Base-by-base conservation (phyloP, 768 basidiomycete species). In the Collybia mongolica region DNA sequence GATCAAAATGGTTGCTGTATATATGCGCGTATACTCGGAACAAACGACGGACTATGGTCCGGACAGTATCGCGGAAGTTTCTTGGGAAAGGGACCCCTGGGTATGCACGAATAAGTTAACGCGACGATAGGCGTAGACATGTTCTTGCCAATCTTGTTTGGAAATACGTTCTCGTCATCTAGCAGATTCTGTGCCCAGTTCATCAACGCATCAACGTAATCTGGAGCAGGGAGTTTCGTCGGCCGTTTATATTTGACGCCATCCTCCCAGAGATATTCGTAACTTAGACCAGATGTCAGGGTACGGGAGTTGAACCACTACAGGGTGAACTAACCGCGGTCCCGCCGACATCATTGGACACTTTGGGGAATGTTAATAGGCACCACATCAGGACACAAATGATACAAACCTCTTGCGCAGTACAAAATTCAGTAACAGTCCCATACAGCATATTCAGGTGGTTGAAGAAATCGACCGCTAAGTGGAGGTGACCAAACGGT, bases 391-490 rank as follows among this genome's bases (percentile, higher is more conserved):
- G 19, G 24, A 2, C 14, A 38, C 1, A 3, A 23, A 46, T 26
- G 23, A 6, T 22, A 24, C 36, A 17, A 38, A 90, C 94, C 80
- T 97, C 93, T 63, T 94, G 84, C 8, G 87, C 80, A 15, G 91
- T 98, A 68, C 97, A 99, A 64, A 98, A 98, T 71, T 99, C 97
- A 2, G 97, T 97, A 19, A 99, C 85, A 8, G 94, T 97, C 9
- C 96, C 97, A 62, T 98, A 99, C 17, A 99, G 75, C 97, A 99
- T 99, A 67, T 99, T 99, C 56, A 99, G 72, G 65, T 99, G 97
- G 65, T 98, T 99, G 79, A 98, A 99, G 73, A 99, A 99, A 68
- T 99, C 97, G 53, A 98, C 96, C 24, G 93, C 97, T 99, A 59
- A 15, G 43, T 40, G 15, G 46, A 32, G 46, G 41, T 23, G 15